Base-by-base conservation (phyloP, 2,329 filamentous ascomycete genomes). In the Xylaria sp. region DNA sequence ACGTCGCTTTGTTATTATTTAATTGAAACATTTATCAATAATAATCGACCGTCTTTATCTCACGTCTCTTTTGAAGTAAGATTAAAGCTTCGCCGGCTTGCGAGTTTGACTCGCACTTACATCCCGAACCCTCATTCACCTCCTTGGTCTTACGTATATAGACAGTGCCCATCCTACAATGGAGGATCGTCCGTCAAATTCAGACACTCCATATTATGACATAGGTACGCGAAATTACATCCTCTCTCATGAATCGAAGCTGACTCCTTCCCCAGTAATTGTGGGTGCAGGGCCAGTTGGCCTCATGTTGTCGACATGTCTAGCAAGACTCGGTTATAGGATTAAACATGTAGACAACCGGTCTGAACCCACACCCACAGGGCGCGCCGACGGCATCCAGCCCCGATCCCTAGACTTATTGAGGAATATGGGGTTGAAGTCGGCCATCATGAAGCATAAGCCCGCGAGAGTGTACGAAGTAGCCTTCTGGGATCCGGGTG, bases 261-360 rank as follows among this genome's bases (percentile, higher is more conserved):
- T 71, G 15, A 80, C 71, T 23, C 9, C 3, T 54, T 18, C 87
- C 60, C 60, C 67, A 89, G 94, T 97, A 74, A 94, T 97, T 73
- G 87, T 97, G 65, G 94, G 94, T 72, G 94, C 94, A 65, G 94
- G 94, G 18, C 94, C 94, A 3, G 94, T 94, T 50, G 94, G 94
- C 65, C 88, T 97, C 67, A 90, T 97, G 82, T 87, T 97, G 28
- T 96, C 94, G 9, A 94, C 94, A 37, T 95, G 92, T 78, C 87
- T 98, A 70, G 92, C 93, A 69, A 87, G 94, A 83, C 97, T 94
- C 93, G 94, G 94, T 23, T 98, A 97, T 85, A 94, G 90, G 80
- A 93, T 98, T 81, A 97, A 95, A 85, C 94, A 97, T 82, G 94
- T 97, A 78, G 94, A 97, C 82, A 97, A 97, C 82, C 88, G 94